Conservation (phyloP, 495 filamentous ascomycete species). For the Oidiodendron maius region DNA sequence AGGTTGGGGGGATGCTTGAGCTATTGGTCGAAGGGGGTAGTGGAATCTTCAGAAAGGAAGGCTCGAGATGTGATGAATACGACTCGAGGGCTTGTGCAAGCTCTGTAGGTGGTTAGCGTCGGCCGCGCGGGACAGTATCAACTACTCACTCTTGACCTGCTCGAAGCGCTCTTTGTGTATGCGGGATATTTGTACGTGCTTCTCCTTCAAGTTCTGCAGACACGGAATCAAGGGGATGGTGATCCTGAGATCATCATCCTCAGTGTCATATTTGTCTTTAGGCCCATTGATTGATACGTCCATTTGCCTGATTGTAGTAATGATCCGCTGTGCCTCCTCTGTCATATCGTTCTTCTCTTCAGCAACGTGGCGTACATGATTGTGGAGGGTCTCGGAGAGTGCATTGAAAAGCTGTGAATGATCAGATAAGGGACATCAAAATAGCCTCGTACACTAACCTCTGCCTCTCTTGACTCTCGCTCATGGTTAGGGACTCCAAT, state of each 20-base stretch:
- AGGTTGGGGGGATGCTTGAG: conserved; percentile 67
- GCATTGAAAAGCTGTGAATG: conserved; percentile 70
- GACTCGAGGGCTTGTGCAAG: conserved; percentile 89
- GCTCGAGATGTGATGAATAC: conserved; percentile 89
- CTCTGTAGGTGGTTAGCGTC: conserved; percentile 45
- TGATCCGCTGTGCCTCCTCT: conserved; percentile 80
- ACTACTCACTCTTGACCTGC: conserved; percentile 81
- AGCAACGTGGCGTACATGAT: conserved; percentile 72
- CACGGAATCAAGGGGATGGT: conserved; percentile 78
- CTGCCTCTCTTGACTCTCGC: conserved; percentile 77
- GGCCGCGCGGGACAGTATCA: not conserved
- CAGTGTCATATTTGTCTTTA: conserved; percentile 55
- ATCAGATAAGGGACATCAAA: conserved; percentile 19
- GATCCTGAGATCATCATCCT: conserved; percentile 62
- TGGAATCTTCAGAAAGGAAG: conserved; percentile 71
- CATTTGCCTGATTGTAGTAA: conserved; percentile 86
- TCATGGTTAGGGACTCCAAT: conserved; percentile 90
- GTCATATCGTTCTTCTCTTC: conserved; percentile 82
- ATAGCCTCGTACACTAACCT: conserved; percentile 51
- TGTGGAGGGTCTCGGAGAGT: conserved; percentile 79
- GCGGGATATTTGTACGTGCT: conserved; percentile 70
- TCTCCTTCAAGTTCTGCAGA: conserved; percentile 74
- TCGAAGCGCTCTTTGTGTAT: conserved; percentile 85
- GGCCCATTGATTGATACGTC: conserved; percentile 79
- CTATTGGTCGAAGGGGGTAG: conserved; percentile 76